These are phyloP conservation scores for Ophiostoma angusticollis DNA, from an alignment of 2,329 filamentous ascomycete species.

Conservation along the genomic window DNA sequence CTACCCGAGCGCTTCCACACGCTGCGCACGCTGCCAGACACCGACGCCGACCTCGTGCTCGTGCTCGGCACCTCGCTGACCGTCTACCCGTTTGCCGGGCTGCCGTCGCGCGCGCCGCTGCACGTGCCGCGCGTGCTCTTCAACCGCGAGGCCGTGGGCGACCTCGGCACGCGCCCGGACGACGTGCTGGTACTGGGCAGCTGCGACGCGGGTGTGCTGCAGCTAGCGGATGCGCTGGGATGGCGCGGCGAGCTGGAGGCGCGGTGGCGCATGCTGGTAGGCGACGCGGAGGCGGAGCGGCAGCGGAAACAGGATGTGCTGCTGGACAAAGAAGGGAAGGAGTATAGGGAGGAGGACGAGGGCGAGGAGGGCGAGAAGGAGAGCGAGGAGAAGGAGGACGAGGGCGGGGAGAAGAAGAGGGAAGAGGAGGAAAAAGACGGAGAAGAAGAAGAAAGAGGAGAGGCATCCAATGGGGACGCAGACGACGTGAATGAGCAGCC, in stretches of 20 bases:
- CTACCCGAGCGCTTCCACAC: constrained; percentile 50
- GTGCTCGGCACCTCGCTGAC: constrained; percentile 16
- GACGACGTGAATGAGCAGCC: constrained; percentile 4
- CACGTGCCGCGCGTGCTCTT: constrained; percentile 67
- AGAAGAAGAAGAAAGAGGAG: background rate
- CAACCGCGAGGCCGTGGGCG: constrained; percentile 74
- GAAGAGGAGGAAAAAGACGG: background rate
- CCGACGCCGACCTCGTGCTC: constrained; percentile 25
- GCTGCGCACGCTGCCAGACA: constrained; percentile 37
- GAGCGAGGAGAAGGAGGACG: background rate
- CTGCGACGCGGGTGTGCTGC: constrained; percentile 70
- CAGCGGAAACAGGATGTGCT: constrained; percentile 28
- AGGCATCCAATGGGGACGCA: background rate
- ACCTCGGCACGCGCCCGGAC: constrained; percentile 61
- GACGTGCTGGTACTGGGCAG: constrained; percentile 75
- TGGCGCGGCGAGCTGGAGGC: constrained; percentile 76
- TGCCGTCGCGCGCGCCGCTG: constrained; percentile 52
- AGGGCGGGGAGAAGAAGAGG: background rate
- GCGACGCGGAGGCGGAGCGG: constrained; percentile 42
- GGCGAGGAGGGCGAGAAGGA: constrained; percentile 14
- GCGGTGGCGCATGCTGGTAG: constrained; percentile 57
- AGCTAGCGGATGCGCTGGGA: constrained; percentile 65
- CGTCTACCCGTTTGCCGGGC: constrained; percentile 66
- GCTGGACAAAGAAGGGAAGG: constrained; percentile 30
- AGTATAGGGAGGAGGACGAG: constrained; percentile 20